Evolutionary conservation across 768 basidiomycete genomes (phyloP), one percentile per base, ranked within the genome.

Genomic region (Mycena rosella): DNA sequence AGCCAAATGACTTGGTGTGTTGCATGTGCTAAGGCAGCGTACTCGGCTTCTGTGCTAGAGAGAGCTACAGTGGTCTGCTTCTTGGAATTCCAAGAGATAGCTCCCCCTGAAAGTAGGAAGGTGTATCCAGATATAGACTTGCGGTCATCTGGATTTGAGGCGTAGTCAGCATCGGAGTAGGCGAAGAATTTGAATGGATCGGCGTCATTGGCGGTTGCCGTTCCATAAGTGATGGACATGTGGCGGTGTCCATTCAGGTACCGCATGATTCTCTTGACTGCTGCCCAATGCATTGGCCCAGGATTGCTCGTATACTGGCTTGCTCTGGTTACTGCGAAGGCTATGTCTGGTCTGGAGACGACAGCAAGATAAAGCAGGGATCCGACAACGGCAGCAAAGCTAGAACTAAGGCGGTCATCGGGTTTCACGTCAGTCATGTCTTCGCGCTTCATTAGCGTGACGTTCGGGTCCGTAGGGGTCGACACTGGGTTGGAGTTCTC

Each of bases 1-100:
- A 72, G 36, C 73, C 73, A 78, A 65, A 72, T 69, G 62, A 66
- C 29, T 29, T 74, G 53, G 30, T 57, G 48, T 27, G 58, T 51
- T 10, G 73, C 71, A 48, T 76, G 70, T 1, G 69, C 59, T 38
- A 68, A 38, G 10, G 74, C 76, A 32, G 65, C n/a, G n/a, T n/a
- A n/a, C n/a, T n/a, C n/a, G n/a, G n/a, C n/a, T n/a, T n/a, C n/a
- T n/a, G n/a, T n/a, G n/a, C n/a, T n/a, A n/a, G n/a, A n/a, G n/a
- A n/a, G n/a, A n/a, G n/a, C n/a, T n/a, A n/a, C n/a, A n/a, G n/a
- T n/a, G n/a, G n/a, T n/a, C n/a, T n/a, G n/a, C n/a, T n/a, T n/a
- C n/a, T n/a, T n/a, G n/a, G n/a, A n/a, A n/a, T n/a, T n/a, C n/a
- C n/a, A n/a, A n/a, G n/a, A n/a, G n/a, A n/a, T n/a, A n/a, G n/a